Evolutionary conservation across 2,329 filamentous ascomycete species (phyloP).

Genomic region (Lecanoromycetidae sp.): DNA sequence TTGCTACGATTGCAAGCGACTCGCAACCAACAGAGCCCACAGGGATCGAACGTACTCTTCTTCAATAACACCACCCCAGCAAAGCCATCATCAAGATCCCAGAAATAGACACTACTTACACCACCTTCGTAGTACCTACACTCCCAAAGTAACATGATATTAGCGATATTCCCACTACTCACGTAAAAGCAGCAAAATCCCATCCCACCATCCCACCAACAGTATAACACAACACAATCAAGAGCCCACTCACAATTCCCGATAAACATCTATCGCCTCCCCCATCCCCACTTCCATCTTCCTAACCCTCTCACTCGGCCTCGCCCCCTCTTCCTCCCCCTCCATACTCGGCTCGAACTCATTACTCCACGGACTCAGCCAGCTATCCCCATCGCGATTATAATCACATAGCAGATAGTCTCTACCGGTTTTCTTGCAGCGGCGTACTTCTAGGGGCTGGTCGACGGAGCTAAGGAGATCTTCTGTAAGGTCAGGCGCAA

Average conservation of each 20-base stretch:
- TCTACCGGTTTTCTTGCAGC: conserved; percentile 76
- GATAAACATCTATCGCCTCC: conserved; percentile 91
- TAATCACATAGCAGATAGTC: conserved; percentile 99
- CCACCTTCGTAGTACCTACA: conserved; percentile 80
- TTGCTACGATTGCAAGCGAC: too few species aligned
- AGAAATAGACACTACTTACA: conserved; percentile 92
- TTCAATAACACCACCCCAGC: conserved; percentile 91
- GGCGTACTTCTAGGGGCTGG: conserved; percentile 76
- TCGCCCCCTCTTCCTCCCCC: conserved; percentile 61
- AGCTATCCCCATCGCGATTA: conserved; percentile 96
- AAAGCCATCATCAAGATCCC: conserved; percentile 96
- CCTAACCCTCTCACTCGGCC: conserved; percentile 79
- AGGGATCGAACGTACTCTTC: conserved; percentile 52
- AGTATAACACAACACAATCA: too few species aligned
- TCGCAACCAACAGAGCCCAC: too few species aligned
- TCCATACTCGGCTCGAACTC: conserved; percentile 88
- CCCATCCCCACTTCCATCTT: conserved; percentile 92
- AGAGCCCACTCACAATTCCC: conserved; percentile 53
- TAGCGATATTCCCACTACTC: not conserved
- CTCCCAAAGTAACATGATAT: not conserved
- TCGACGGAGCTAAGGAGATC: conserved; percentile 96
- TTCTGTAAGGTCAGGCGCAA: conserved; percentile 87
- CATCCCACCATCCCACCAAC: not conserved
- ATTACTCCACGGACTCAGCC: conserved; percentile 97
- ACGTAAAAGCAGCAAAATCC: too few species aligned